These are phyloP conservation scores for Quercus variabilis DNA, from an alignment of 306 rosid species.

Conservation along the genomic window DNA sequence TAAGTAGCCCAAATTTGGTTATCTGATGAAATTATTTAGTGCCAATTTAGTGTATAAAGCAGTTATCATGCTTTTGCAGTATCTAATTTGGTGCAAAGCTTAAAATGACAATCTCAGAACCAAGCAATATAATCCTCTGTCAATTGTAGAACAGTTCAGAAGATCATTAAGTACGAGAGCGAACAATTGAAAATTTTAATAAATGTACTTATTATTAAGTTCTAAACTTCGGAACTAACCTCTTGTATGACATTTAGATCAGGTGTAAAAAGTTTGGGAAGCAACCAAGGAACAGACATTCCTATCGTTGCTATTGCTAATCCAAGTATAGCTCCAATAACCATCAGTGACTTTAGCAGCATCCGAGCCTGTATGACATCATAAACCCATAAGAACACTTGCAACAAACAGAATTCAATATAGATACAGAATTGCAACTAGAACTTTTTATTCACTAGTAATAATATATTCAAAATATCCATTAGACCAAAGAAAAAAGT, in stretches of 20 bases:
- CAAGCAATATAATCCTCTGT: not conserved
- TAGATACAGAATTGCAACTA: not conserved
- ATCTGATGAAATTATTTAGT: not conserved
- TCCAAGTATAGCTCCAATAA: conserved; percentile 19
- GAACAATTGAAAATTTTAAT: not conserved
- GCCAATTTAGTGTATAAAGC: not conserved
- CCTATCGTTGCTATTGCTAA: not conserved
- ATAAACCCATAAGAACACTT: not conserved
- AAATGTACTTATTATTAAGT: not conserved
- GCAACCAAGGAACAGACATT: conserved; percentile 11
- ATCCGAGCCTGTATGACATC: not conserved
- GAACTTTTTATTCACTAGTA: not conserved
- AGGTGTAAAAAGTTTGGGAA: conserved; percentile 10
- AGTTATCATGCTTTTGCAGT: not conserved
- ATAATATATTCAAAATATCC: not conserved
- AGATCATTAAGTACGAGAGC: not conserved
- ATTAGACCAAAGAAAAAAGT: not conserved
- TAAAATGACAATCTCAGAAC: not conserved
- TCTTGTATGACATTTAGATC: conserved; percentile 7
- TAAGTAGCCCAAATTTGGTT: not conserved
- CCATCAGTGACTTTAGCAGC: conserved; percentile 7
- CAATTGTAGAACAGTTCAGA: not conserved
- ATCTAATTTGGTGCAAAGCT: not conserved
- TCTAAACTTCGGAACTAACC: conserved; percentile 3
- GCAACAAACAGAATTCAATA: not conserved